Base-by-base conservation (phyloP, 441 rosid genomes). In the Eutrema salsugineum region DNA sequence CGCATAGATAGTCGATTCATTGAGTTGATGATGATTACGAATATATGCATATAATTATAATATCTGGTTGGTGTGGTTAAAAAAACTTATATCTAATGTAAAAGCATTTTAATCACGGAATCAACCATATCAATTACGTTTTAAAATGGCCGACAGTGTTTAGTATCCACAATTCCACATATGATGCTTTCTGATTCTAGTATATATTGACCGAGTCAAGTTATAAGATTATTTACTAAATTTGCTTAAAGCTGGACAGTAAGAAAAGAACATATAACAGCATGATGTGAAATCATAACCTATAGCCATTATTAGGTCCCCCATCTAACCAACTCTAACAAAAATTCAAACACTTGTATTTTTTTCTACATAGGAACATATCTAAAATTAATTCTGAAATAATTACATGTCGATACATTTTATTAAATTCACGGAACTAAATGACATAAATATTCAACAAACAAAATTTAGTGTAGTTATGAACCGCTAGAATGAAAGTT, bases 271-370 rank as follows among this genome's bases (percentile, higher is more conserved):
- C 62, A 63, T 19, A 66, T 67, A 46, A 67, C 59, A 72, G 38
- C 78, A 86, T 54, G 81, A 80, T 32, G 75, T 75, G 75, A 64
- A 75, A 81, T 79, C 84, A 80, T 84, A 70, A 63, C 81, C 72
- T 68, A 72, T 54, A 39, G 82, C 86, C 79, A 85, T 88, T 78
- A 82, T 86, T 82, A 72, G 86, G 94, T 72, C 87, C 87, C 83
- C 86, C 80, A 58, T 75, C 54, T 71, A 49, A 73, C 59, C 73
- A 70, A 76, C 68, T 78, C 81, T 67, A 63, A 77, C 75, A 57
- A 78, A 59, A 53, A 68, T 58, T 76, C 53, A 72, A 65, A 62
- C 68, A 47, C 35, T 53, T 58, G 22, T 54, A 68, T 54, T 16
- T 54, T 51, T 39, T 17, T 38, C 56, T 22, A 67, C 35, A 58